Conservation (phyloP, 176 grass and related monocot genomes). For the Phoenix dactylifera region DNA sequence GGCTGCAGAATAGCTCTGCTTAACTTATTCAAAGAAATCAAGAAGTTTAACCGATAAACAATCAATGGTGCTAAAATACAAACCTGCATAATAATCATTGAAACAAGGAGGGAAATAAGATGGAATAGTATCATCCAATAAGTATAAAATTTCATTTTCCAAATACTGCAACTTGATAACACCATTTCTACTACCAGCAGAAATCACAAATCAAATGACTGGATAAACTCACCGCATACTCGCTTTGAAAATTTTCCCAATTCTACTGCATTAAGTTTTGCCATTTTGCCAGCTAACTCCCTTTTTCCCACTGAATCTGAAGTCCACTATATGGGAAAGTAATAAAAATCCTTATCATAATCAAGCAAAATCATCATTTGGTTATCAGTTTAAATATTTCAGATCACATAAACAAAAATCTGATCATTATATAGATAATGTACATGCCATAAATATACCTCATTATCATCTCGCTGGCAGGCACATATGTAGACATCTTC, state of each 20-base stretch:
- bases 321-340: constrained; percentile 52
- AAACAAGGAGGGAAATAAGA: no score
- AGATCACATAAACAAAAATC: no score
- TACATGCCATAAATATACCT: constrained; percentile 37
- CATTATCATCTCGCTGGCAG: constrained; percentile 69
- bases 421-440: no score
- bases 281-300: constrained; percentile 92
- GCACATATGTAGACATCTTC: constrained; percentile 91
- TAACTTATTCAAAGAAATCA: no score
- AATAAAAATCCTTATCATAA: constrained; percentile 9
- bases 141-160: no score
- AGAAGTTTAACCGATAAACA: no score
- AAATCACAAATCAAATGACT: neutral
- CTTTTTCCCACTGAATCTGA: constrained; percentile 73
- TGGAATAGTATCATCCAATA: no score
- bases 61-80: no score
- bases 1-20: no score
- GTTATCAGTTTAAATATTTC: constrained; percentile 5
- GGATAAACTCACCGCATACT: constrained; percentile 50
- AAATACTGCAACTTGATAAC: no score
- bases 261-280: constrained; percentile 97
- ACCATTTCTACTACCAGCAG: no score
- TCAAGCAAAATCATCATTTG: constrained; percentile 20
- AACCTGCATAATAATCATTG: no score
- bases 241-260: constrained; percentile 89